Evolutionary conservation across 495 filamentous ascomycete species (phyloP).

Genomic region (Apodospora peruviana): DNA sequence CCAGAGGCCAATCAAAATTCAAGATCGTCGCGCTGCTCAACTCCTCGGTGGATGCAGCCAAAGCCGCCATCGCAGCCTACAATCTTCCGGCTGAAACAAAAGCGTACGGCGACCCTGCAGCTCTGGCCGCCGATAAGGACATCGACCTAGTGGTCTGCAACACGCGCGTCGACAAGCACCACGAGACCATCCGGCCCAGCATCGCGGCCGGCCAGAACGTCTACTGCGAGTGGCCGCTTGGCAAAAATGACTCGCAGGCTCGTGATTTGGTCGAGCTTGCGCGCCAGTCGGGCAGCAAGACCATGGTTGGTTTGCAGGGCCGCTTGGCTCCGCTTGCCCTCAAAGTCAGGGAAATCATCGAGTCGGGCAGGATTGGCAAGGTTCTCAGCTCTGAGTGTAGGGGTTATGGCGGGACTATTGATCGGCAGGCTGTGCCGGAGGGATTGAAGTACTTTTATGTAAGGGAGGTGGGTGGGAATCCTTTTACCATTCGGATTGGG

Average conservation of each 20-base stretch:
- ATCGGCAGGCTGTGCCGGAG: constrained; percentile 24
- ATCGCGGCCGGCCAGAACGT: constrained; percentile 52
- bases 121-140: constrained; percentile 38
- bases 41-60: constrained; percentile 43
- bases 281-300: constrained; percentile 31
- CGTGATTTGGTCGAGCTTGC: constrained; percentile 38
- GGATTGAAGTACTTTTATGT: constrained; percentile 39
- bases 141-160: constrained; percentile 55
- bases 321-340: constrained; percentile 33
- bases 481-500: constrained; percentile 46
- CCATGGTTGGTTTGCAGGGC: constrained; percentile 49
- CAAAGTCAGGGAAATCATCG: constrained; percentile 43
- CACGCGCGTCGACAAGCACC: constrained; percentile 52
- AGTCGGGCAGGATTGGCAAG: constrained; percentile 45
- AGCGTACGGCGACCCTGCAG: constrained; percentile 47
- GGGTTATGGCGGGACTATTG: constrained; percentile 30
- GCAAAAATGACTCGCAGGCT: constrained; percentile 27
- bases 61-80: constrained; percentile 42
- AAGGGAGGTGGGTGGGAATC: constrained; percentile 42
- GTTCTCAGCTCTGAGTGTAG: constrained; percentile 48
- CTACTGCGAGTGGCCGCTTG: constrained; percentile 56
- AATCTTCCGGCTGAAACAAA: constrained; percentile 36
- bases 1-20: constrained; percentile 35
- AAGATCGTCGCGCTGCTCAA: constrained; percentile 56
- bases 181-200: constrained; percentile 28